A percentile compares a stretch with the other conserved stretches of the same genome.
phyloP scores from a whole-genome alignment of 2,329 filamentous ascomycete species.

The Eutypella sp. region DNA sequence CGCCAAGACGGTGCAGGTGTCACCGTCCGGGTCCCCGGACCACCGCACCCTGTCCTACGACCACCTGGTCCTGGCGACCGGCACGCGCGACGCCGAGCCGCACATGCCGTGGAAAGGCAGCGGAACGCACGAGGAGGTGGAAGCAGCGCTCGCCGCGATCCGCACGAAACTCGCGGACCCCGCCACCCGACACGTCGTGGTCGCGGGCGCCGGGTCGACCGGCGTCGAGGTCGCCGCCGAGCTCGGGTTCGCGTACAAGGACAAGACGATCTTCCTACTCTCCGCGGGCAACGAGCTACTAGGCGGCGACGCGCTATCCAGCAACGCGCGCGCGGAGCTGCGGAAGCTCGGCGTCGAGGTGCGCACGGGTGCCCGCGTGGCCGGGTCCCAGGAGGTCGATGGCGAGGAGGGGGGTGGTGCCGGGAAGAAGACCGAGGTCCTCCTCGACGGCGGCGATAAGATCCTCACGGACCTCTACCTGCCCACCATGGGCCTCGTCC shows the following conservation, averaged over 20 bases:
- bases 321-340: slow-evolving; percentile 43
- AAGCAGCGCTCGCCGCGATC: slow-evolving; percentile 35
- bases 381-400: slow-evolving; percentile 26
- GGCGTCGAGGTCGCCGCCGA: slow-evolving; percentile 53
- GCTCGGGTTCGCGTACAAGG: slow-evolving; percentile 46
- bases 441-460: slow-evolving; percentile 40
- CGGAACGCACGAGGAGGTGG: slow-evolving; percentile 40
- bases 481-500: slow-evolving; percentile 48
- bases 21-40: slow-evolving; percentile 20
- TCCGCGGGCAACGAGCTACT: slow-evolving; percentile 37
- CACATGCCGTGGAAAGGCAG: slow-evolving; percentile 48
- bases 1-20: slow-evolving; percentile 38
- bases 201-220: slow-evolving; percentile 53
- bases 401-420: too few species aligned
- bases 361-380: slow-evolving; percentile 36
- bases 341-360: slow-evolving; percentile 48
- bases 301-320: slow-evolving; percentile 38
- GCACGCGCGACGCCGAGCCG: slow-evolving; percentile 37
- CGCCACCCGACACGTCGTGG: slow-evolving; percentile 45
- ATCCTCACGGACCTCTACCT: slow-evolving; percentile 52
- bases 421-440: slow-evolving; percentile 45
- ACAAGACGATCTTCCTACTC: slow-evolving; percentile 46
- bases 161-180: slow-evolving; percentile 36
- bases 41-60: slow-evolving; percentile 41
- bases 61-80: slow-evolving; percentile 54